These are phyloP conservation scores for Xylaria longipes DNA, from an alignment of 495 filamentous ascomycete genomes.

Conservation along the genomic window DNA sequence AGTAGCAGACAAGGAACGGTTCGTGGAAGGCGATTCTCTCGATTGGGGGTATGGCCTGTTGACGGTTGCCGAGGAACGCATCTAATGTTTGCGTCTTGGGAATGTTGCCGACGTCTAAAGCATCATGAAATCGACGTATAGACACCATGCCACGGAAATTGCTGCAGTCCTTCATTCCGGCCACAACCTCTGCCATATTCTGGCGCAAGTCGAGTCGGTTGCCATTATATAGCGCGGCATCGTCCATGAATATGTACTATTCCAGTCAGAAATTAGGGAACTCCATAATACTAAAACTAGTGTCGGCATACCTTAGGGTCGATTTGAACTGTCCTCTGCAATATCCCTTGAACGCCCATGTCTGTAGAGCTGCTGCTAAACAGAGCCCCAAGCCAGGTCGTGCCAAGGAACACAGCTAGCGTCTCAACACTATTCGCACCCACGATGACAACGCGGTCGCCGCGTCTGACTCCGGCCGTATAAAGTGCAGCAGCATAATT, in stretches of 20 bases:
- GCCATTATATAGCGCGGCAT: slow-evolving; percentile 78
- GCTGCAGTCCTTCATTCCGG: slow-evolving; percentile 61
- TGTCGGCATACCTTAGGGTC: slow-evolving; percentile 58
- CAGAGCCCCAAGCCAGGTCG: slow-evolving; percentile 69
- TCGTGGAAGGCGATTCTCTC: slow-evolving; percentile 68
- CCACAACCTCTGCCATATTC: slow-evolving; percentile 72
- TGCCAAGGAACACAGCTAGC: slow-evolving; percentile 67
- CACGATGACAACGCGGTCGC: slow-evolving; percentile 75
- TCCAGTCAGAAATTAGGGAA: slow-evolving; percentile 9
- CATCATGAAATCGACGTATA: slow-evolving; percentile 67
- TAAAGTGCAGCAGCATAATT: slow-evolving; percentile 66
- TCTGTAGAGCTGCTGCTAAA: slow-evolving; percentile 78
- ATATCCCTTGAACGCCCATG: slow-evolving; percentile 77
- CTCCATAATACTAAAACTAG: background rate
- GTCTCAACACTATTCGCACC: slow-evolving; percentile 78
- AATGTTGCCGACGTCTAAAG: slow-evolving; percentile 64
- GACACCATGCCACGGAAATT: slow-evolving; percentile 69
- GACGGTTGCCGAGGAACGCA: slow-evolving; percentile 57
- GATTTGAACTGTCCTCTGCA: slow-evolving; percentile 76
- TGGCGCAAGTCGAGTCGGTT: slow-evolving; percentile 70
- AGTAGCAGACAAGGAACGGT: slow-evolving; percentile 76
- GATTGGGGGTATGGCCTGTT: slow-evolving; percentile 54
- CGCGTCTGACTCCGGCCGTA: slow-evolving; percentile 65
- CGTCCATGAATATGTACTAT: slow-evolving; percentile 76
- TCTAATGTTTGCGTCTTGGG: slow-evolving; percentile 60